phyloP scores from a whole-genome alignment of 129 eudicot genomes.

The Arctium lappa region DNA sequence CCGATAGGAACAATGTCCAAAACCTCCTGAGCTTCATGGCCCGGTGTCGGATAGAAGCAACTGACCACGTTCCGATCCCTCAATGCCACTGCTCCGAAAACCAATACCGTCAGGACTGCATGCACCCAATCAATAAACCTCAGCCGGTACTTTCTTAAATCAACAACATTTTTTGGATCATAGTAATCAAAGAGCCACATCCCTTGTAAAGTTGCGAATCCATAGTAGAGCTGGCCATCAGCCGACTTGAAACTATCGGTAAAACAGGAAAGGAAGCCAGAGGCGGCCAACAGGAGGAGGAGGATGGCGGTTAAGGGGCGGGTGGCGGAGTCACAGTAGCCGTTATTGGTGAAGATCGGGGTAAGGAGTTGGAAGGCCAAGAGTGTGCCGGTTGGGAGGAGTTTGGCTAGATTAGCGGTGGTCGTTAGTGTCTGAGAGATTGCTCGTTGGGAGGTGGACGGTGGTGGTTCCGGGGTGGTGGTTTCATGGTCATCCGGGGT shows the following conservation, averaged over 20 bases:
- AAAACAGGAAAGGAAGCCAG: conserved; percentile 66
- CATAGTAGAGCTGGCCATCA: conserved; percentile 56
- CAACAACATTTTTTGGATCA: conserved; percentile 26
- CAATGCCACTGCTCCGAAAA: conserved; percentile 53
- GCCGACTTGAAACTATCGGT: conserved; percentile 61
- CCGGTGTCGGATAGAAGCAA: conserved; percentile 61
- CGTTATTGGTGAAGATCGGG: conserved; percentile 73
- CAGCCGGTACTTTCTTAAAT: conserved; percentile 45
- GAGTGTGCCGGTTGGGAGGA: conserved; percentile 81
- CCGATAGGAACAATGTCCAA: conserved; percentile 65
- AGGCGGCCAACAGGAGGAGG: conserved; percentile 43
- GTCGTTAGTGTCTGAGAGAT: conserved; percentile 47
- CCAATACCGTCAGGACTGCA: conserved; percentile 54
- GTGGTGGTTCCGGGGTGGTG: conserved; percentile 5
- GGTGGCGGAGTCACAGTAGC: conserved; percentile 59
- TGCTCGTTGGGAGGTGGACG: conserved; percentile 7
- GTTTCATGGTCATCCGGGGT: not conserved
- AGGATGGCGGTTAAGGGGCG: conserved; percentile 51
- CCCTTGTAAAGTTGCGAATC: conserved; percentile 57
- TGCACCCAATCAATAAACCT: conserved; percentile 53
- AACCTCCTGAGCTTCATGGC: conserved; percentile 45
- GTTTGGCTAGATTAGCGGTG: conserved; percentile 73
- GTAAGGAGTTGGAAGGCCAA: conserved; percentile 68
- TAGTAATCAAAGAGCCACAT: conserved; percentile 57
- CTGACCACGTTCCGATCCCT: conserved; percentile 58